These are phyloP conservation scores for Aspergillus nomiae DNA, from an alignment of 2,329 filamentous ascomycete genomes.

Conservation along the genomic window DNA sequence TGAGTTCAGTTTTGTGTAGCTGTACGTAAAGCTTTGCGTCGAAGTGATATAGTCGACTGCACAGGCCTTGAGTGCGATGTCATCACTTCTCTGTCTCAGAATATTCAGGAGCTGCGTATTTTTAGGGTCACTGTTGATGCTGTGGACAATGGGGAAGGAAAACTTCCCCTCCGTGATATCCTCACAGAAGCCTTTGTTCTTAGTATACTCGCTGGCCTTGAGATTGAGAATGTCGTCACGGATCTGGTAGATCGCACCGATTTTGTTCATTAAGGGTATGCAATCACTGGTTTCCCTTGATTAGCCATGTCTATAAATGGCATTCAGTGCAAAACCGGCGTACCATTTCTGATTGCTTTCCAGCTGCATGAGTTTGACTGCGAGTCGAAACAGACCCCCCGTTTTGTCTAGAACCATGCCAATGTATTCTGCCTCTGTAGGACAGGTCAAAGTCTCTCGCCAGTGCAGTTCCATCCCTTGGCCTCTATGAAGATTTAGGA, in stretches of 20 bases:
- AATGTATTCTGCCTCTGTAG: constrained; percentile 44
- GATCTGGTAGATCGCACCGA: constrained; percentile 43
- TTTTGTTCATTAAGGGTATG: constrained; percentile 63
- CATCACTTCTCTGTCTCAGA: constrained; percentile 78
- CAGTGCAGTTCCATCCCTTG: constrained; percentile 48
- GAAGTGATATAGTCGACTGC: constrained; percentile 83
- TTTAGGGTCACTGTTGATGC: constrained; percentile 64
- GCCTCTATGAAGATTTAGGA: constrained; percentile 42
- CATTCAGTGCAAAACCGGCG: accelerated
- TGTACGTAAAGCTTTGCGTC: constrained; percentile 69
- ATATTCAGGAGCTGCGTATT: constrained; percentile 79
- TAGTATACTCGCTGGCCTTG: constrained; percentile 61
- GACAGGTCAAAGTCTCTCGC: constrained; percentile 39
- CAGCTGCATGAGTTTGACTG: constrained; percentile 41
- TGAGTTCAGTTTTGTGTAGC: too few species aligned
- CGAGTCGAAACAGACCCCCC: constrained; percentile 44
- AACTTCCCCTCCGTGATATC: constrained; percentile 96
- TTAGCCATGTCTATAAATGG: background rate
- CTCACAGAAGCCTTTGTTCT: constrained; percentile 89
- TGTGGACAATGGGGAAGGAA: constrained; percentile 89
- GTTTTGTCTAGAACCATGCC: constrained; percentile 48
- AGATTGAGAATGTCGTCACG: constrained; percentile 82
- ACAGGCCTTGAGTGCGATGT: constrained; percentile 83
- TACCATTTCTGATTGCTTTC: constrained; percentile 1
- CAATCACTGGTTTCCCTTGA: constrained; percentile 24